These are phyloP conservation scores for Colletotrichum tabaci DNA, from an alignment of 2,329 filamentous ascomycete genomes.

Conservation along the genomic window DNA sequence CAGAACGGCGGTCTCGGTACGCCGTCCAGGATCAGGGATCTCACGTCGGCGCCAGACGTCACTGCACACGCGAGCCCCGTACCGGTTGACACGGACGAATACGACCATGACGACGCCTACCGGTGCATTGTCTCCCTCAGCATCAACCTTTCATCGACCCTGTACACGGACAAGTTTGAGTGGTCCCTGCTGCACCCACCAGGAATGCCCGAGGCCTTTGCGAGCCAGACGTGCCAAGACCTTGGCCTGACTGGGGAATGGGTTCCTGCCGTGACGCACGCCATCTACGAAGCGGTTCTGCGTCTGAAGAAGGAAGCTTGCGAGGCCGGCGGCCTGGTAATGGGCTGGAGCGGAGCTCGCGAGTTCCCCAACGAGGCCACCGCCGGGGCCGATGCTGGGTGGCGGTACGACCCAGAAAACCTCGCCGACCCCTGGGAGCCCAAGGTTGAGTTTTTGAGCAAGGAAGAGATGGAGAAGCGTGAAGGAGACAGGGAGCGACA, in stretches of 20 bases:
- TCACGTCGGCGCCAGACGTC: slow-evolving; percentile 67
- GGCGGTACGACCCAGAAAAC: slow-evolving; percentile 95
- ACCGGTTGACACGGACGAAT: slow-evolving; percentile 76
- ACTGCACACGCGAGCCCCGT: slow-evolving; percentile 79
- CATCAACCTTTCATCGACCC: slow-evolving; percentile 89
- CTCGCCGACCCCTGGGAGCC: slow-evolving; percentile 89
- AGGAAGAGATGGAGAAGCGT: slow-evolving; percentile 97
- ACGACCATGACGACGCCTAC: slow-evolving; percentile 94
- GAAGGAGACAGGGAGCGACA: slow-evolving; percentile 95
- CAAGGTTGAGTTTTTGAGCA: slow-evolving; percentile 84
- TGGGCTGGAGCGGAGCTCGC: slow-evolving; percentile 72
- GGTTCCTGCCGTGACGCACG: slow-evolving; percentile 94
- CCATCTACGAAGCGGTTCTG: slow-evolving; percentile 95
- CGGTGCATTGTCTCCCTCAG: slow-evolving; percentile 92
- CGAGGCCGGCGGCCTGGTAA: slow-evolving; percentile 89
- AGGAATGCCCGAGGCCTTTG: slow-evolving; percentile 92
- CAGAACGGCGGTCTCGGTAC: slow-evolving; percentile 66
- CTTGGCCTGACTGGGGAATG: slow-evolving; percentile 92
- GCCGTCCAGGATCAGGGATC: slow-evolving; percentile 61
- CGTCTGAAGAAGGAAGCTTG: slow-evolving; percentile 96
- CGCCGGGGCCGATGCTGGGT: slow-evolving; percentile 86
- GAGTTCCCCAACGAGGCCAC: slow-evolving; percentile 93
- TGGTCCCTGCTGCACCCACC: slow-evolving; percentile 95
- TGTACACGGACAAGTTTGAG: slow-evolving; percentile 98
- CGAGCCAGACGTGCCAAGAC: slow-evolving; percentile 92